Evolutionary conservation across 1,284 basidiomycete species (phyloP).

Genomic region (Trichosporon faecale): DNA sequence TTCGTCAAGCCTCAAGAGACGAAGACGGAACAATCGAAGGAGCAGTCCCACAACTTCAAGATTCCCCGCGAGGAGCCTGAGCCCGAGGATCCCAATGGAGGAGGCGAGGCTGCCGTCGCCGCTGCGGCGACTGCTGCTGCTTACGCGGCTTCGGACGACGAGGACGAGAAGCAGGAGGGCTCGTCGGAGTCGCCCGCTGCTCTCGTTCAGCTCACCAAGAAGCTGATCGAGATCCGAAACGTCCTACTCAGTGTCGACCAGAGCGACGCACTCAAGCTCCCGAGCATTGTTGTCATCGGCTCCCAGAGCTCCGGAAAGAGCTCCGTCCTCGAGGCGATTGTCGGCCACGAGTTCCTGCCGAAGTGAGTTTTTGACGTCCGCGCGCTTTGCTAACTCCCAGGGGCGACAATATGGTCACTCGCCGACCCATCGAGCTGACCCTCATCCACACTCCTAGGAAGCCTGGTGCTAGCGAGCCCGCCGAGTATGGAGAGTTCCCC

Average conservation of each 20-base stretch:
- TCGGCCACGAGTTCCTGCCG: conserved; percentile 96
- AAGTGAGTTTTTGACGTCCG: conserved; percentile 62
- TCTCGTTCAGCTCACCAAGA: conserved; percentile 77
- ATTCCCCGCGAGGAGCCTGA: conserved; percentile 29
- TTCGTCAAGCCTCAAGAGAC: conserved; percentile 17
- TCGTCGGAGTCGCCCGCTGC: conserved; percentile 54
- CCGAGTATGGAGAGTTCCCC: conserved; percentile 93
- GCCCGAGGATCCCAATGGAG: conserved; percentile 28
- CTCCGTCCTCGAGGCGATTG: conserved; percentile 93
- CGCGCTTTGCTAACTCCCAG: conserved; percentile 52
- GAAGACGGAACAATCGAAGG: neutral
- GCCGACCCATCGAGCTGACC: conserved; percentile 94
- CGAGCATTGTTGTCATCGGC: conserved; percentile 96
- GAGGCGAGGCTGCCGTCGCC: conserved; percentile 19
- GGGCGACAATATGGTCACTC: conserved; percentile 99
- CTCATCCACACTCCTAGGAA: conserved; percentile 80
- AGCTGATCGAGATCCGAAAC: conserved; percentile 91
- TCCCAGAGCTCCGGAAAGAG: conserved; percentile 98
- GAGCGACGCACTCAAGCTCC: conserved; percentile 86
- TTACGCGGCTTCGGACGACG: conserved; percentile 15
- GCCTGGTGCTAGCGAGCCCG: conserved; percentile 57
- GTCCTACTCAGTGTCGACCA: conserved; percentile 95
- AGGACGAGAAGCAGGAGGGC: conserved; percentile 15
- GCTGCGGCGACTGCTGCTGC: conserved; percentile 26
- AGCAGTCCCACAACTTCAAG: conserved; percentile 14